A percentile compares a stretch with the other conserved stretches of the same genome.
Conservation (phyloP, 202 grass and related monocot genomes). For the Hordeum pubiflorum region DNA sequence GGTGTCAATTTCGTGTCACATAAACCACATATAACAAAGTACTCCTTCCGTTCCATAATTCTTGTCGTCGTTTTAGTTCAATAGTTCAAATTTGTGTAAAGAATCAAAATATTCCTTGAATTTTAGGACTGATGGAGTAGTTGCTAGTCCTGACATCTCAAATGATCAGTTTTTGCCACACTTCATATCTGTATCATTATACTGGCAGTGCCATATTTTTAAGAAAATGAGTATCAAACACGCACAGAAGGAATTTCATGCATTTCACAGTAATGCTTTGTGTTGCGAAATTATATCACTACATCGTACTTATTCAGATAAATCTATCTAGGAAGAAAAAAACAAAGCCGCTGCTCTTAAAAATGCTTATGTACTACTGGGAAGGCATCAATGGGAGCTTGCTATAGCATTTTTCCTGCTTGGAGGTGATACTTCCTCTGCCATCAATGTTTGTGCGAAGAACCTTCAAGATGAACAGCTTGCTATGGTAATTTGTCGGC, state of each 20-base stretch:
- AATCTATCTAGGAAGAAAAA: conserved; percentile 80
- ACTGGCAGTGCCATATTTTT: conserved; percentile 1
- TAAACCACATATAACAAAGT: background rate
- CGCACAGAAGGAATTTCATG: conserved; percentile 23
- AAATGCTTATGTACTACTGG: conserved; percentile 98
- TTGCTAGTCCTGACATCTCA: conserved; percentile 15
- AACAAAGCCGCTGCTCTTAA: conserved; percentile 92
- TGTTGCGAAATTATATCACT: conserved; percentile 17
- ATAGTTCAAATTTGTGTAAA: too few species aligned
- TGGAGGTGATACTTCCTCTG: conserved; percentile 74
- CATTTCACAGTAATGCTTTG: background rate
- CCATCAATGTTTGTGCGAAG: conserved; percentile 85
- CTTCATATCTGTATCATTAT: conserved; percentile 25
- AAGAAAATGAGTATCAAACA: conserved; percentile 12
- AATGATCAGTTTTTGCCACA: conserved; percentile 3
- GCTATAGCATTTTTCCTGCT: conserved; percentile 94
- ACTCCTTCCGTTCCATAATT: background rate
- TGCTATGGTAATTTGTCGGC: conserved; percentile 81
- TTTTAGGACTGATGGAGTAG: background rate
- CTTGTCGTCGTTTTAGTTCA: too few species aligned
- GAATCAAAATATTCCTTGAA: background rate
- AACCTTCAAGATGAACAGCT: conserved; percentile 92
- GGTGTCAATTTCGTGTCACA: background rate
- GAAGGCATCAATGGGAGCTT: conserved; percentile 86
- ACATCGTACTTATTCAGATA: conserved; percentile 17